These are phyloP conservation scores for Striga asiatica DNA, from an alignment of 257 asterid genomes.

Conservation along the genomic window DNA sequence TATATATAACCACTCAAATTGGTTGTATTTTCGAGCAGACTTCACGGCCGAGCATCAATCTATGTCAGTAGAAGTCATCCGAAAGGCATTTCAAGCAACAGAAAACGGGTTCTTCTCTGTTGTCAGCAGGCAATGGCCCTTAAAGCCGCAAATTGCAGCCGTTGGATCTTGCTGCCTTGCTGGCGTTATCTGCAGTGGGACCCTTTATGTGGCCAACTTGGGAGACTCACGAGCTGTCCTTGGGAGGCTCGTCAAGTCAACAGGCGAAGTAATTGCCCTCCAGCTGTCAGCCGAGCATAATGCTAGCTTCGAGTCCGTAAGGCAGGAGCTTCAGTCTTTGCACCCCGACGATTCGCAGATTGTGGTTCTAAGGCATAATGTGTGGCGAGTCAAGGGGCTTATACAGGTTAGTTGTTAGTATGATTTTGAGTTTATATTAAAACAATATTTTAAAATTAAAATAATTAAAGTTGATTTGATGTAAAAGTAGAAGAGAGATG, in stretches of 20 bases:
- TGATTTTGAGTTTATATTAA: too few species aligned
- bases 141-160: conserved; percentile 67
- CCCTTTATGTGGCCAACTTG: conserved; percentile 58
- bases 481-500: too few species aligned
- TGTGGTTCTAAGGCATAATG: conserved; percentile 75
- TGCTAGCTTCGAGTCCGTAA: conserved; percentile 57
- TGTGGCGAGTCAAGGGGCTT: conserved; percentile 88
- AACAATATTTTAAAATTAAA: too few species aligned
- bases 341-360: conserved; percentile 81
- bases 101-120: conserved; percentile 57
- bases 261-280: conserved; percentile 57
- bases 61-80: conserved; percentile 53
- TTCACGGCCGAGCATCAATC: conserved; percentile 46
- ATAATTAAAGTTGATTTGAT: too few species aligned
- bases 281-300: conserved; percentile 78
- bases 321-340: conserved; percentile 56
- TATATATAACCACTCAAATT: background rate
- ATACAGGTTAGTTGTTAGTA: conserved; percentile 49
- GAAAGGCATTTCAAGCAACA: conserved; percentile 58
- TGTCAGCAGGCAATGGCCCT: conserved; percentile 50
- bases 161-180: conserved; percentile 86
- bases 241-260: conserved; percentile 57
- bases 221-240: conserved; percentile 85
- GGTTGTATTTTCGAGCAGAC: conserved; percentile 23
- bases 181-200: conserved; percentile 58